These are phyloP conservation scores for Amanita pseudoporphyria DNA, from an alignment of 768 basidiomycete species.

Conservation along the genomic window DNA sequence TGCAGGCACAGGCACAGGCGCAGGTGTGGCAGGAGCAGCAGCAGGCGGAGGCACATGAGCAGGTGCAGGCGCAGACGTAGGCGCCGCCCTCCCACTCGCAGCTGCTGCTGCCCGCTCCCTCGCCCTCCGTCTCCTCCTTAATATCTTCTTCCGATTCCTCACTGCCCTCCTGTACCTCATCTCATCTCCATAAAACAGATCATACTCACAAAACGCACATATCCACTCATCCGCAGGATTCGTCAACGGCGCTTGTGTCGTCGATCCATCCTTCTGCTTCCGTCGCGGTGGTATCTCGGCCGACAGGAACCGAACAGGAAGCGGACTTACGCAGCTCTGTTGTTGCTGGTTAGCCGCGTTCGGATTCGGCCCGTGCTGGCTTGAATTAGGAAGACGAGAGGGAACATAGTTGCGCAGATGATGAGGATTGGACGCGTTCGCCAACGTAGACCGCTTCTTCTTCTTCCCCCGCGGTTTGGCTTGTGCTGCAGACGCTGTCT, in stretches of 20 bases:
- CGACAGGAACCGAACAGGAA: constrained; percentile 56
- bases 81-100: constrained; percentile 21
- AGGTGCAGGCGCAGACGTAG: constrained; percentile 12
- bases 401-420: constrained; percentile 92
- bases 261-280: constrained; percentile 12
- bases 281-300: constrained; percentile 52
- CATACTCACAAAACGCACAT: constrained; percentile 90
- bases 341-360: constrained; percentile 20
- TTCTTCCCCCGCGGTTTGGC: constrained; percentile 42
- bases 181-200: constrained; percentile 85
- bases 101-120: constrained; percentile 56
- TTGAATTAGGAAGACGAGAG: constrained; percentile 50
- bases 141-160: constrained; percentile 68
- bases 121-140: constrained; percentile 59
- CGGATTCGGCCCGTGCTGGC: constrained; percentile 12
- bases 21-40: constrained; percentile 3
- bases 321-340: constrained; percentile 46
- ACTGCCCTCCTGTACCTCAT: constrained; percentile 53
- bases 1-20: too few relatives aligned
- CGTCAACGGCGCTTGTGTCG: constrained; percentile 23
- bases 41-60: constrained; percentile 6
- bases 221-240: constrained; percentile 84
- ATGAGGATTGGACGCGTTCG: constrained; percentile 93
- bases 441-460: constrained; percentile 88
- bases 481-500: background rate